phyloP scores from a whole-genome alignment of 345 rosid genomes.

The Linum usitatissimum region DNA sequence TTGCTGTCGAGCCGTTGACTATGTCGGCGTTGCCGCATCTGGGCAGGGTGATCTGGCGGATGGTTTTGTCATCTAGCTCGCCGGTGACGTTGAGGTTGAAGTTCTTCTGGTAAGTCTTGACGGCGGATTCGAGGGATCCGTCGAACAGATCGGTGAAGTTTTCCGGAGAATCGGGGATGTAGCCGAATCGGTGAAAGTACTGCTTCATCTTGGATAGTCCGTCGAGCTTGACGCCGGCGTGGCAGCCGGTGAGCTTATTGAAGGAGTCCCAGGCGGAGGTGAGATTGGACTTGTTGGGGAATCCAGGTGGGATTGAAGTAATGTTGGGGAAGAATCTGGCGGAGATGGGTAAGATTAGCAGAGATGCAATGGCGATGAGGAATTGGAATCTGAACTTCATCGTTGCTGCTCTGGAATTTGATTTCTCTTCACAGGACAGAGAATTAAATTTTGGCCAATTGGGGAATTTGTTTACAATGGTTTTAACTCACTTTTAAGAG shows the following conservation, averaged over 20 bases:
- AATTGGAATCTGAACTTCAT: not conserved
- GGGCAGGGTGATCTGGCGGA: constrained; percentile 46
- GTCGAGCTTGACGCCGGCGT: not conserved
- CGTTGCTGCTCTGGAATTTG: not conserved
- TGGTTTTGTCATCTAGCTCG: constrained; percentile 49
- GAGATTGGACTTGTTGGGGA: not conserved
- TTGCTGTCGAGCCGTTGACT: constrained; percentile 64
- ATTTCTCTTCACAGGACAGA: not conserved
- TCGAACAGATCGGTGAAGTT: constrained; percentile 73
- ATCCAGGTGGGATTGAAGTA: not conserved
- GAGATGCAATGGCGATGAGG: not conserved
- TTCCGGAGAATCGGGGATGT: not conserved
- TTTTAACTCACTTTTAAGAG: no score
- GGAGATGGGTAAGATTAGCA: not conserved
- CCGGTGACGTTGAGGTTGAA: constrained; percentile 35
- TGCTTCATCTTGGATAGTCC: not conserved
- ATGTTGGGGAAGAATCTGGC: not conserved
- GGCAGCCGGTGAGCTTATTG: constrained; percentile 2
- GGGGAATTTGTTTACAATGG: not conserved
- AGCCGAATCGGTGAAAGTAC: constrained; percentile 3
- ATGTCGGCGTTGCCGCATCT: constrained; percentile 89
- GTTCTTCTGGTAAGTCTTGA: constrained; percentile 55
- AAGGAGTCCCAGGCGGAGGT: constrained; percentile 3
- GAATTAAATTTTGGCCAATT: not conserved
- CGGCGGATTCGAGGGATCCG: constrained; percentile 41